These are phyloP conservation scores for Avena insularis DNA, from an alignment of 176 grass and related monocot species.

Conservation along the genomic window DNA sequence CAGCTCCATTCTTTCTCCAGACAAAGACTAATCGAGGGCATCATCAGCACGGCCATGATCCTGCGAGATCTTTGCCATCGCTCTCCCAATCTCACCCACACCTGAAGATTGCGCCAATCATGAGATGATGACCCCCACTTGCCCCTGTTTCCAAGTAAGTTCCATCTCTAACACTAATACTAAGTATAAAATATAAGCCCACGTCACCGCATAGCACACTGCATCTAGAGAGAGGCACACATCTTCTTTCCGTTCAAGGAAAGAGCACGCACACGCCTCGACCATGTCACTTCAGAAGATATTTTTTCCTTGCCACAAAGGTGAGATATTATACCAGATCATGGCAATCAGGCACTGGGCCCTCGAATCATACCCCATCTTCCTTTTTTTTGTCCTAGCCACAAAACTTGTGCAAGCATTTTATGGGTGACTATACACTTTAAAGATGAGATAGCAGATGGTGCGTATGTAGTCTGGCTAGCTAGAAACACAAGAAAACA, in stretches of 20 bases:
- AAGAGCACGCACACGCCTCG: slow-evolving; percentile 1
- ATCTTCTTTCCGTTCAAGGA: slow-evolving; percentile 23
- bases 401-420: slow-evolving; percentile 45
- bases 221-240: neutral
- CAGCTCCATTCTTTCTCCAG: neutral
- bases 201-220: neutral
- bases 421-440: slow-evolving; percentile 29
- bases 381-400: neutral
- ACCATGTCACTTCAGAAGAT: slow-evolving; percentile 4
- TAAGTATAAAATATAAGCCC: neutral
- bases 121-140: slow-evolving; percentile 25
- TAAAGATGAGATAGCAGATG: slow-evolving; percentile 24
- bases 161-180: neutral
- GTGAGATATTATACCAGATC: neutral
- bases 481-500: neutral
- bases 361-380: slow-evolving; percentile 34
- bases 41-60: neutral
- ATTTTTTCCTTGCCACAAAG: slow-evolving; percentile 30
- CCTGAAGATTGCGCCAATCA: slow-evolving; percentile 30
- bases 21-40: slow-evolving; percentile 22
- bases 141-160: neutral
- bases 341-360: neutral
- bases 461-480: neutral
- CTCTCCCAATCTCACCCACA: slow-evolving; percentile 27
- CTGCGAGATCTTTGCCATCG: slow-evolving; percentile 20